A percentile compares a stretch with the other conserved stretches of the same genome.
Evolutionary conservation across 208 protist species (phyloP).

Genomic region (Acanthamoeba polyphaga): DNA sequence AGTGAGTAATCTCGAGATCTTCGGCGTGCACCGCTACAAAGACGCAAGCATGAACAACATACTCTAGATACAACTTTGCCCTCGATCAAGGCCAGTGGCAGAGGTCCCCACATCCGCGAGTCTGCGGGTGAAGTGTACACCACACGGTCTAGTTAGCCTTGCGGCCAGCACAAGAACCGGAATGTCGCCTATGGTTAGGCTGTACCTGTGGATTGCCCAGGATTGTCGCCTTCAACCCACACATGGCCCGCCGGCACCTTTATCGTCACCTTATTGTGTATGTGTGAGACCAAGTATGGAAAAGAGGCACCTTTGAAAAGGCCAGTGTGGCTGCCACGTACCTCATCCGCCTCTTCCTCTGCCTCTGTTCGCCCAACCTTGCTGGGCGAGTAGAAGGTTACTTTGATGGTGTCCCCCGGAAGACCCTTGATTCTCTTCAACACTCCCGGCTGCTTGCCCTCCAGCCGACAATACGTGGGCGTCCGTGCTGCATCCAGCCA

Average conservation of each 20-base stretch:
- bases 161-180: background rate
- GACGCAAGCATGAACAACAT: background rate
- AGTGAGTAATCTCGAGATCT: background rate
- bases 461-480: background rate
- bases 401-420: conserved; percentile 10
- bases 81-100: background rate
- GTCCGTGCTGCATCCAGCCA: background rate
- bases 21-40: too few species aligned
- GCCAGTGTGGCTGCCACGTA: background rate
- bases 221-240: conserved; percentile 4
- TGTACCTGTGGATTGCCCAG: background rate
- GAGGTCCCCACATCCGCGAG: conserved; percentile 5
- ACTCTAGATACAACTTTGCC: conserved; percentile 6
- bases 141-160: too few species aligned
- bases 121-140: background rate
- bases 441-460: background rate
- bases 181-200: background rate
- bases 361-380: background rate
- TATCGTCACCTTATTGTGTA: background rate
- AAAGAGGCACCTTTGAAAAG: background rate
- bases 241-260: background rate
- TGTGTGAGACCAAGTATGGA: background rate
- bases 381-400: background rate
- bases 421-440: conserved; percentile 4
- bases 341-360: background rate